Evolutionary conservation across 441 rosid genomes (phyloP).

Genomic region (Jatropha multifida): DNA sequence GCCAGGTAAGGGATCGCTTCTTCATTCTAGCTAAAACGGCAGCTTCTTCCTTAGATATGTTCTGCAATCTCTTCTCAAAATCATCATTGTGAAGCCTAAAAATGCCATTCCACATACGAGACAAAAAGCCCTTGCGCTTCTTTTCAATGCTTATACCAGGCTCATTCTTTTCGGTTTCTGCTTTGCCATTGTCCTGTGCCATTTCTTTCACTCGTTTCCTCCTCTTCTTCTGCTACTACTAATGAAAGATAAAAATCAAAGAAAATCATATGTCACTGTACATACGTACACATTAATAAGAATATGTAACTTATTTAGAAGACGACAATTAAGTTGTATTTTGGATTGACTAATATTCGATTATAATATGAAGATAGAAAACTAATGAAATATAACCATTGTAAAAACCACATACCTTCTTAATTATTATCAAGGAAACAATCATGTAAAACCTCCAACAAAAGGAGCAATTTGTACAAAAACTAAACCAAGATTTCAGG

Average conservation of each 20-base stretch:
- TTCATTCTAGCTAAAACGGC: conserved; percentile 61
- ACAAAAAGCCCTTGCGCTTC: conserved; percentile 57
- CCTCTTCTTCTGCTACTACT: neutral
- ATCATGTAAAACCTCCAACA: neutral
- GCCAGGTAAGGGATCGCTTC: conserved; percentile 61
- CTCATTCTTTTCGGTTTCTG: conserved; percentile 1
- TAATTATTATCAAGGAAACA: too few species aligned
- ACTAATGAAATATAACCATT: neutral
- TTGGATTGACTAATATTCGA: neutral
- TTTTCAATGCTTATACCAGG: conserved; percentile 14
- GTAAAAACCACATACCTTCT: too few species aligned
- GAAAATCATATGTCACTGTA: neutral
- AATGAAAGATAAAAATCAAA: neutral
- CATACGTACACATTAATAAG: neutral
- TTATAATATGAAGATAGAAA: neutral
- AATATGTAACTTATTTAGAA: neutral
- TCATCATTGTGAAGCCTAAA: conserved; percentile 59
- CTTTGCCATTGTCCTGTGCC: conserved; percentile 19
- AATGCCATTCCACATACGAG: conserved; percentile 72
- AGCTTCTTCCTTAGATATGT: conserved; percentile 82
- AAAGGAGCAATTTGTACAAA: neutral
- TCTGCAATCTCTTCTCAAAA: conserved; percentile 81
- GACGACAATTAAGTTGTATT: neutral
- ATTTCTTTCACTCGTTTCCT: neutral
- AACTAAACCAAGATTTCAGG: neutral